Conservation (phyloP, 306 rosid genomes). For the Cyclanthera cordifolia region DNA sequence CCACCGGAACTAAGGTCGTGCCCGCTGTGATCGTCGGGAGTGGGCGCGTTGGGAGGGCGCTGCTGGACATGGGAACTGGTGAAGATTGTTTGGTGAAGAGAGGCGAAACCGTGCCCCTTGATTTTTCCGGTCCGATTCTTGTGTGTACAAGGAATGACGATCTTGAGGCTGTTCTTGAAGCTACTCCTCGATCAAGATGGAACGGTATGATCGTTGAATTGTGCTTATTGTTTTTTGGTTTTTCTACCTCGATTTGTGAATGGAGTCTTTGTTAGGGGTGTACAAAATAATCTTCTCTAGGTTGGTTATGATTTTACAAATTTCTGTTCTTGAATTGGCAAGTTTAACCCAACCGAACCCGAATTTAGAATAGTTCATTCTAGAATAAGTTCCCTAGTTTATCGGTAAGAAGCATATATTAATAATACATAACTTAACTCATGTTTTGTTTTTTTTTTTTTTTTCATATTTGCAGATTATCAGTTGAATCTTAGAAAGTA, state of each 20-base stretch:
- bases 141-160: constrained; percentile 91
- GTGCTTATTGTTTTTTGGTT: background rate
- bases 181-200: constrained; percentile 84
- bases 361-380: too few relatives aligned
- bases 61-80: constrained; percentile 64
- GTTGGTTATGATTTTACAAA: too few relatives aligned
- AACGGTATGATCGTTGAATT: constrained; percentile 28
- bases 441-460: too few relatives aligned
- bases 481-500: too few relatives aligned
- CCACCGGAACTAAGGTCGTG: constrained; percentile 26
- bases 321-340: too few relatives aligned
- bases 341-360: too few relatives aligned
- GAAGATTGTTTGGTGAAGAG: constrained; percentile 51
- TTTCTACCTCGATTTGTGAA: background rate
- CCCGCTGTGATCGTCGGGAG: constrained; percentile 89
- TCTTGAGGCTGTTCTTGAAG: constrained; percentile 67
- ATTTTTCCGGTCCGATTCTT: constrained; percentile 61
- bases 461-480: too few relatives aligned
- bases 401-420: too few relatives aligned
- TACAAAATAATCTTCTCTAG: too few relatives aligned
- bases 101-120: constrained; percentile 62
- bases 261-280: too few relatives aligned
- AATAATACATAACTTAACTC: too few relatives aligned
- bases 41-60: constrained; percentile 75
- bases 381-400: too few relatives aligned